Base-by-base conservation (phyloP, 768 basidiomycete genomes). In the Tremella mesenterica region DNA sequence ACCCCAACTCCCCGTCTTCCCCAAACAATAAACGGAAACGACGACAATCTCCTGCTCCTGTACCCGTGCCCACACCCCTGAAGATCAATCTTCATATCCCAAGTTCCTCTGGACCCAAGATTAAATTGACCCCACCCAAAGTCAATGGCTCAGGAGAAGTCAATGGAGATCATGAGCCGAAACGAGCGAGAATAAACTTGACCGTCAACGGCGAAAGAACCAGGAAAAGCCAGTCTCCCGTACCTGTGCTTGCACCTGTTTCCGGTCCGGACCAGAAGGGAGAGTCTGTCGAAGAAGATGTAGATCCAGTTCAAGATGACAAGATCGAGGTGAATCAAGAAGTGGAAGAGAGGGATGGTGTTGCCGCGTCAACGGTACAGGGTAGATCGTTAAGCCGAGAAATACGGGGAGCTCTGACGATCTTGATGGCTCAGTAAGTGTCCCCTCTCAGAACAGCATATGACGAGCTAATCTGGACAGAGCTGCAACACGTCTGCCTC, bases 361-460 rank as follows among this genome's bases (percentile, higher is more conserved):
- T 28, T 14, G 27, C 6, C 4, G 28, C 14, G 4, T 3, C 49
- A 38, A 23, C 38, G 46, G 25, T 1, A 18, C 28, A 41, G 34
- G 50, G 44, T 2, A 43, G 45, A 10, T 52, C 44, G 1, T 39
- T 65, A 18, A 44, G 34, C 10, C 38, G 27, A 33, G 52, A 59
- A 1, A 53, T 53, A 8, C 41, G 64, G 27, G 67, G 54, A 13
- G 59, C 57, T 8, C 25, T 69, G 25, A 58, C 58, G 1, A 10
- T 59, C 12, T 53, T 69, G 36, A 56, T 65, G 16, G 43, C 60
- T 25, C 50, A 57, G 67, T 69, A 31, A 48, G 59, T 56, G 1
- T 9, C 7, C 26, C 16, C 21, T n/a, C 12, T 13, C 2, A 13
- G 43, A 16, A 14, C 10, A 31, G 3, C 16, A 7, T 21, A 18